These are phyloP conservation scores for Penicillium oxalicum DNA, from an alignment of 2,329 filamentous ascomycete species.

Conservation along the genomic window DNA sequence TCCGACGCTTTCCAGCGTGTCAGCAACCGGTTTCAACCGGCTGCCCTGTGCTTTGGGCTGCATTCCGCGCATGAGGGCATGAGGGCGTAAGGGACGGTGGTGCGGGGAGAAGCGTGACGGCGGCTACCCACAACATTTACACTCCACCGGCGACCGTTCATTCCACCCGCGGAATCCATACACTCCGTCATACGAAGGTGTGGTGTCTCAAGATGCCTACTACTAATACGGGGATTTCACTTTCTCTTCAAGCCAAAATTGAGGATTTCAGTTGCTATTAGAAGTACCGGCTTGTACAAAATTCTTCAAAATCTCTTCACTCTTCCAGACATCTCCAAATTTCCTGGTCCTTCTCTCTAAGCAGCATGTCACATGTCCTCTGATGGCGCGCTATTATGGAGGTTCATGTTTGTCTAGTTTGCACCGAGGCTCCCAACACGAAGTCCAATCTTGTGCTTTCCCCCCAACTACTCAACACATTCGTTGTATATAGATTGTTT, in stretches of 20 bases:
- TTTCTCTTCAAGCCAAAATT: too few relatives aligned
- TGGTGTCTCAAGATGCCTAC: too few relatives aligned
- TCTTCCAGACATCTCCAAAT: too few relatives aligned
- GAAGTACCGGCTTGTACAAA: too few relatives aligned
- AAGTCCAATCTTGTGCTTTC: conserved; percentile 9
- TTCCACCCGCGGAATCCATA: too few relatives aligned
- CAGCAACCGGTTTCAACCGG: conserved; percentile 66
- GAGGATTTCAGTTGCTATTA: too few relatives aligned
- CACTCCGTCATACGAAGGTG: too few relatives aligned
- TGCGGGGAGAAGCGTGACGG: conserved; percentile 1
- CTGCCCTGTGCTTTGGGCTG: conserved; percentile 21
- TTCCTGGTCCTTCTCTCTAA: too few relatives aligned
- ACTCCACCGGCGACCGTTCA: too few relatives aligned
- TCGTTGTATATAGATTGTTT: conserved; percentile 4
- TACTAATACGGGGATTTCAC: too few relatives aligned
- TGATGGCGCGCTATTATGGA: too few relatives aligned
- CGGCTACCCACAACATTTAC: not conserved
- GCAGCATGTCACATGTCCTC: not conserved
- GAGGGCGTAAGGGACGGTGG: conserved; percentile 10
- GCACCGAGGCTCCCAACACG: conserved; percentile 20
- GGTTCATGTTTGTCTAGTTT: conserved; percentile 14
- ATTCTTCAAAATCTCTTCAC: too few relatives aligned
- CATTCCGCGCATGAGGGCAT: conserved; percentile 14
- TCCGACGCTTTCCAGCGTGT: conserved; percentile 74
- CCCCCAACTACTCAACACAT: conserved; percentile 23